phyloP scores from a whole-genome alignment of 108 stramenopile species.

The Schizochytrium sp. region DNA sequence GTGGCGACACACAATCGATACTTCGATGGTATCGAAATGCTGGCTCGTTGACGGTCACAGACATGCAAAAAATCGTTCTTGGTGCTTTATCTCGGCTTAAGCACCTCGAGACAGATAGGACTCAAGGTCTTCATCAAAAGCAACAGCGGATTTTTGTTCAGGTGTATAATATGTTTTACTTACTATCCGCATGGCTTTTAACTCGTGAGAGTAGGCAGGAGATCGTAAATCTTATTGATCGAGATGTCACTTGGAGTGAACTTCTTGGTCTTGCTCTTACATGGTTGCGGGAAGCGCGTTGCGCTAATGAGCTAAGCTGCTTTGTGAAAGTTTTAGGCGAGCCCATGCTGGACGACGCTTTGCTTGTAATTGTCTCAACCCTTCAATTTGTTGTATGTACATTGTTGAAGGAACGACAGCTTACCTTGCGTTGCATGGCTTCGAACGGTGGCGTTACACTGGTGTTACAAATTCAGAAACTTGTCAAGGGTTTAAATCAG shows the following conservation, averaged over 20 bases:
- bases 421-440: slow-evolving; percentile 46
- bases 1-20: background rate
- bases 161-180: background rate
- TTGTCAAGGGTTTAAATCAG: background rate
- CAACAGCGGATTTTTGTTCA: background rate
- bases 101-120: background rate
- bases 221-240: slow-evolving; percentile 1
- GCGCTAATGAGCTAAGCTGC: background rate
- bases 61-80: slow-evolving; percentile 19
- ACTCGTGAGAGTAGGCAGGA: background rate
- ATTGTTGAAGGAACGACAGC: slow-evolving; percentile 25
- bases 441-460: slow-evolving; percentile 43
- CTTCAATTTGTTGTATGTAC: slow-evolving; percentile 50
- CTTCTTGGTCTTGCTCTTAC: slow-evolving; percentile 20
- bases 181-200: slow-evolving; percentile 22
- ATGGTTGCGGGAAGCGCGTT: slow-evolving; percentile 46
- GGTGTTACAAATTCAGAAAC: slow-evolving; percentile 25
- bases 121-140: background rate
- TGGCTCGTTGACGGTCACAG: background rate
- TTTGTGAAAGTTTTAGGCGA: background rate
- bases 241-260: slow-evolving; percentile 46
- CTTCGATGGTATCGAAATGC: background rate
- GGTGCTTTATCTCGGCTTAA: background rate
- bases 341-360: background rate
- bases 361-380: background rate